Percentiles rank a stretch among this genome's conserved stretches.
phyloP scores from a whole-genome alignment of 148 eudicot species.

The Camellia sinensis region DNA sequence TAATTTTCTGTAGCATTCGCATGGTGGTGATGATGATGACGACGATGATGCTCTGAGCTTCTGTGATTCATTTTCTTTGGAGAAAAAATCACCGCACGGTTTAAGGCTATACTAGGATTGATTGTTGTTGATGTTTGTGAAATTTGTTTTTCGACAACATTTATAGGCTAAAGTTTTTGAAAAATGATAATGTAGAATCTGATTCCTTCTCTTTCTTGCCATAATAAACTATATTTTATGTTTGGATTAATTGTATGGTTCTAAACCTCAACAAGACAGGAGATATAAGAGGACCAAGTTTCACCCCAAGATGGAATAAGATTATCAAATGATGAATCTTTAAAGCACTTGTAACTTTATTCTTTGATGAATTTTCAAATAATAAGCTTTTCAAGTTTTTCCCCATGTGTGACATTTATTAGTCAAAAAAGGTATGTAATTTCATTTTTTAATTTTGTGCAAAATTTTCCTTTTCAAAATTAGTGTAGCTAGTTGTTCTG shows the following conservation, averaged over 20 bases:
- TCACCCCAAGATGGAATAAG: not conserved
- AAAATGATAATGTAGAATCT: not conserved
- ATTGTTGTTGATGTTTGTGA: not conserved
- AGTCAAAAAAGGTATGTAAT: too few species aligned
- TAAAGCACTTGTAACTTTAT: slow-evolving; percentile 4
- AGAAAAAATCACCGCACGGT: not conserved
- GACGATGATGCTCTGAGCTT: not conserved
- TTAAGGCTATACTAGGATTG: not conserved
- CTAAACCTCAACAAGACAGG: not conserved
- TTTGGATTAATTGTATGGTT: not conserved
- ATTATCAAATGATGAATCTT: slow-evolving; percentile 2
- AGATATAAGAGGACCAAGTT: not conserved
- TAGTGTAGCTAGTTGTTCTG: not conserved
- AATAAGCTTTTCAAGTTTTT: too few species aligned
- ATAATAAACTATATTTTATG: not conserved
- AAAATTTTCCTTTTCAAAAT: too few species aligned
- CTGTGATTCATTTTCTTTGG: not conserved
- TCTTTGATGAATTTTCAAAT: not conserved
- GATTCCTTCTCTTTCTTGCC: slow-evolving; percentile 7
- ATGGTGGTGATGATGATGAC: not conserved
- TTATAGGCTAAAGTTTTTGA: not conserved
- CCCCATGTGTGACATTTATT: too few species aligned
- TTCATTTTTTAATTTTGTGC: too few species aligned
- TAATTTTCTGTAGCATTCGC: not conserved
- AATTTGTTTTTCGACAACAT: not conserved